Evolutionary conservation across 345 rosid species (phyloP), one percentile per base, ranked within the genome.

Genomic region (Erucastrum elatum): DNA sequence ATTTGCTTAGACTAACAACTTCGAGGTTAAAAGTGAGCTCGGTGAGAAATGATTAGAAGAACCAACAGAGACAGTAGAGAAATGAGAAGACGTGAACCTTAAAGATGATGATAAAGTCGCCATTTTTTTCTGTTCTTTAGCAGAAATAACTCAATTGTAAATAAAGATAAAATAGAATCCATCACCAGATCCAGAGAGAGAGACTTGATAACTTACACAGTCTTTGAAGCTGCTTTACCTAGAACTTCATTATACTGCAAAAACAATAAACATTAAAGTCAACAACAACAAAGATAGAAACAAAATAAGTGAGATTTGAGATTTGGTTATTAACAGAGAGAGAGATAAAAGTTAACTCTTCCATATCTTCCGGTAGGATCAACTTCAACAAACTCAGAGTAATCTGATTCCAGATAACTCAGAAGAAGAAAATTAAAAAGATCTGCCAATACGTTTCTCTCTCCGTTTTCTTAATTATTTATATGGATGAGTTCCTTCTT

Each of bases 331-430:
- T 78, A 21, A 21, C 21, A 21, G 21, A 21, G 68, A 33, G 21
- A 21, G 29, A 80, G 25, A 55, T 12, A 62, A 74, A 65, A 35
- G 41, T 0, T 33, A 86, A 95, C 99, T 80, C 98, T 91, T 81
- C 98, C 97, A 83, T 95, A 95, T 91, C 99, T 90, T 82, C 99
- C 97, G 55, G 96, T 86, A 53, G 99, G 99, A 90, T 96, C 99
- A 86, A 91, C 92, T 85, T 96, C 99, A 80, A 93, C 89, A 86
- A 91, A 96, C 79, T 90, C 98, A 80, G 88, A 83, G 80, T 61
- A 77, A 66, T 88, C 98, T 77, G 84, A 82, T 63, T 88, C 91
- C 56, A 80, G 84, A 80, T 71, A 85, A 68, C 86, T 72, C 70
- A 49, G 17, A 46, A 9, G 12, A 12, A 12, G 11, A 3, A 16